Evolutionary conservation across 768 basidiomycete species (phyloP).

Genomic region (Mycena venus): DNA sequence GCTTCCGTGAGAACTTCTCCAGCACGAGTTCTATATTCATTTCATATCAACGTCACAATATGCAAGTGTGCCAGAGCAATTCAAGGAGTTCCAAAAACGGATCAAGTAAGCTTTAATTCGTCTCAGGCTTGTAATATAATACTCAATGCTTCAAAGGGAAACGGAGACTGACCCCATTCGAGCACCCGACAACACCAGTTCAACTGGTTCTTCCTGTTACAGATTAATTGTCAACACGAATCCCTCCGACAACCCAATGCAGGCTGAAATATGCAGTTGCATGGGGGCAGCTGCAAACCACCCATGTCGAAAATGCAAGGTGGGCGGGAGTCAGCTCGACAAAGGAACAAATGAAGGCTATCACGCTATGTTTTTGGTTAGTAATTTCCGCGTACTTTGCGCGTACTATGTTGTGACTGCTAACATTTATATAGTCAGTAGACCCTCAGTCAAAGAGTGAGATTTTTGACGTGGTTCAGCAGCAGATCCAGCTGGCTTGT

Average conservation of each 20-base stretch:
- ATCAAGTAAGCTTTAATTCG: constrained; percentile 31
- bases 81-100: constrained; percentile 31
- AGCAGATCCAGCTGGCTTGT: background rate
- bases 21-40: too few relatives aligned
- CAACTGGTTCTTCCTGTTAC: constrained; percentile 14
- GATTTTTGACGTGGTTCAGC: background rate
- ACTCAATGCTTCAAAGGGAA: background rate
- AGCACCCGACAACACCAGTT: constrained; percentile 28
- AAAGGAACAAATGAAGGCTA: constrained; percentile 39
- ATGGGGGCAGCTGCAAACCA: constrained; percentile 44
- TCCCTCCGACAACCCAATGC: constrained; percentile 44
- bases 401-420: too few relatives aligned
- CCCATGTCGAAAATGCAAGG: too few relatives aligned
- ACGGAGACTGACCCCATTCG: constrained; percentile 17
- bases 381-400: too few relatives aligned
- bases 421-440: too few relatives aligned
- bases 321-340: constrained; percentile 36
- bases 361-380: constrained; percentile 32
- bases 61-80: constrained; percentile 42
- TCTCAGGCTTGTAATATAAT: too few relatives aligned
- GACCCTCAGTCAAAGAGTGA: too few relatives aligned
- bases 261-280: constrained; percentile 41
- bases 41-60: constrained; percentile 43
- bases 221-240: constrained; percentile 17
- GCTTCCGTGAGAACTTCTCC: too few relatives aligned